Conservation (phyloP, 257 asterid species). For the Parsonsia alboflavescens region DNA sequence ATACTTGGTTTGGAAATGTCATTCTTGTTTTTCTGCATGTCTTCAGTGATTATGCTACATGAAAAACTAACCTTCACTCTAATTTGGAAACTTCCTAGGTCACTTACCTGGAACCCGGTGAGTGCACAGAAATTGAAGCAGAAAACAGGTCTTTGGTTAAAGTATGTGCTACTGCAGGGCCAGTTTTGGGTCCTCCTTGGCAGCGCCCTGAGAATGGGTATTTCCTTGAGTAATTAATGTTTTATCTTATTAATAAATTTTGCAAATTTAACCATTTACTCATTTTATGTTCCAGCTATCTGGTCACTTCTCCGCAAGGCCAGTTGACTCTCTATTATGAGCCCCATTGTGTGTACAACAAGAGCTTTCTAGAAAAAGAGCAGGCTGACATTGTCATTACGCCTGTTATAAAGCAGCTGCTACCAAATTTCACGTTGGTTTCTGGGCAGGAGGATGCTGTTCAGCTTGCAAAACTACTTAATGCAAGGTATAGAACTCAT, state of each 20-base stretch:
- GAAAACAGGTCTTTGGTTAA: conserved; percentile 43
- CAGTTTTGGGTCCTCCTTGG: conserved; percentile 97
- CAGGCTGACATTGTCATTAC: conserved; percentile 73
- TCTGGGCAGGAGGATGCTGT: conserved; percentile 94
- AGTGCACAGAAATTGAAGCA: conserved; percentile 42
- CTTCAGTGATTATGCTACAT: not conserved
- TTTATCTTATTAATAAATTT: not conserved
- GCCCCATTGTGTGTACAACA: conserved; percentile 82
- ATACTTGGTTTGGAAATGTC: not conserved
- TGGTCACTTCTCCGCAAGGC: conserved; percentile 58
- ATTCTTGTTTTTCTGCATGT: not conserved
- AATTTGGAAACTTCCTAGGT: conserved; percentile 32
- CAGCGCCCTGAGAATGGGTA: conserved; percentile 97
- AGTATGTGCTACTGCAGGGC: conserved; percentile 82
- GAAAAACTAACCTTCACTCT: not conserved
- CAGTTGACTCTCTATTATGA: conserved; percentile 61
- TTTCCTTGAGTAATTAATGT: not conserved
- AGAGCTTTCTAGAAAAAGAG: conserved; percentile 41
- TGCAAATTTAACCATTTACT: not conserved
- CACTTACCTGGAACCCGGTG: conserved; percentile 80
- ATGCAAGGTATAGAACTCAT: conserved; percentile 49
- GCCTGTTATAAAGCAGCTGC: conserved; percentile 80
- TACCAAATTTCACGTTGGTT: conserved; percentile 68
- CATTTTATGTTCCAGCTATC: conserved; percentile 46
- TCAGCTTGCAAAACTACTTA: conserved; percentile 64